phyloP scores from a whole-genome alignment of 2,329 filamentous ascomycete genomes.

The Diaporthe citri region DNA sequence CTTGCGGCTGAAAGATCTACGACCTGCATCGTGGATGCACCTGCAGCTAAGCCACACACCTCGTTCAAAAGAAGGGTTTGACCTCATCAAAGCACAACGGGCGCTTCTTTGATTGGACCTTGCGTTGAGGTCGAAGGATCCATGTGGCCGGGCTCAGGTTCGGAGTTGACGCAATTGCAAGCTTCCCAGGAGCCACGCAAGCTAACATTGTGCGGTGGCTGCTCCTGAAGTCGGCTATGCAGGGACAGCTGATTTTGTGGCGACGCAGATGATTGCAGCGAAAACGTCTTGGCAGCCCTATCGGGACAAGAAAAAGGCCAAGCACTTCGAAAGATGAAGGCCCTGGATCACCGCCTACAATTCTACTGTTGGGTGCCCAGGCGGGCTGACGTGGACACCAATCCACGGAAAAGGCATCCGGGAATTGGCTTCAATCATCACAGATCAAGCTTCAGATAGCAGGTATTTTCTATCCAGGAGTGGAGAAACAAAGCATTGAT shows the following conservation, averaged over 20 bases:
- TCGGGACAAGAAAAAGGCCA: background rate
- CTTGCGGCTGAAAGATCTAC: background rate
- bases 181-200: background rate
- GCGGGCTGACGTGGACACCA: background rate
- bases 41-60: background rate
- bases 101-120: background rate
- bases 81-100: background rate
- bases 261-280: background rate
- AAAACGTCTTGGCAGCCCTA: background rate
- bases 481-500: too few relatives aligned
- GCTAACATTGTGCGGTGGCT: background rate
- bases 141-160: background rate
- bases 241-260: background rate
- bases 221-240: background rate
- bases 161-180: background rate
- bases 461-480: background rate
- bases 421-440: too few relatives aligned
- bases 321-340: background rate
- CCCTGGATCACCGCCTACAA: background rate
- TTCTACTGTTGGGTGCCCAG: background rate
- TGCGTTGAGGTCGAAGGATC: background rate
- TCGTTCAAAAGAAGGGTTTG: background rate
- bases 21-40: background rate
- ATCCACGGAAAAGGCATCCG: background rate
- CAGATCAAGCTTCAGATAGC: background rate